Conservation (phyloP, 1,284 basidiomycete genomes). For the Puccinia novopanici region DNA sequence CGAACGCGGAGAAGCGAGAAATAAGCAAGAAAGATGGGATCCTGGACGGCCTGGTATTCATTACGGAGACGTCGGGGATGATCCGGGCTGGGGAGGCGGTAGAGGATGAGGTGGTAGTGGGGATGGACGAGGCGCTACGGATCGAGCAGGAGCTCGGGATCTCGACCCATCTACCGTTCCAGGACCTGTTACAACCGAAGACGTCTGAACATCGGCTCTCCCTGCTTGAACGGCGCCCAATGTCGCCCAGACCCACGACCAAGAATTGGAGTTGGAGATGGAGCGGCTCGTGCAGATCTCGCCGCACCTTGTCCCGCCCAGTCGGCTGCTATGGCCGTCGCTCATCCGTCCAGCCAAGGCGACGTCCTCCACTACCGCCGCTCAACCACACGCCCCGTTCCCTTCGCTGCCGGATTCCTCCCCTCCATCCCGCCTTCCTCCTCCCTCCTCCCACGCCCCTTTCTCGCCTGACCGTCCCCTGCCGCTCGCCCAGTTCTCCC, state of each 20-base stretch:
- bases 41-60: conserved; percentile 42
- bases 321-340: conserved; percentile 26
- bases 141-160: conserved; percentile 32
- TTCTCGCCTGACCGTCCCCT: background rate
- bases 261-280: conserved; percentile 16
- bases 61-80: conserved; percentile 12
- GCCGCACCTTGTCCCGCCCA: conserved; percentile 38
- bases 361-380: background rate
- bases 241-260: background rate
- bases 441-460: background rate
- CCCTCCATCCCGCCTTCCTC: background rate
- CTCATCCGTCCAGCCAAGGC: conserved; percentile 26
- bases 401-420: background rate
- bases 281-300: conserved; percentile 19
- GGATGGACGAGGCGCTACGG: background rate
- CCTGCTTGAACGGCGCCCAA: background rate
- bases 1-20: background rate
- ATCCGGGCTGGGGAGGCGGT: conserved; percentile 31
- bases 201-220: background rate
- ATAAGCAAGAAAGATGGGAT: conserved; percentile 13
- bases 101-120: background rate
- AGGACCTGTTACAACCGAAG: conserved; percentile 30
- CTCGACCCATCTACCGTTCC: conserved; percentile 22
- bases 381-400: background rate
- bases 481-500: background rate